Base-by-base conservation (phyloP, 495 filamentous ascomycete genomes). In the Talaromyces thailandensis region DNA sequence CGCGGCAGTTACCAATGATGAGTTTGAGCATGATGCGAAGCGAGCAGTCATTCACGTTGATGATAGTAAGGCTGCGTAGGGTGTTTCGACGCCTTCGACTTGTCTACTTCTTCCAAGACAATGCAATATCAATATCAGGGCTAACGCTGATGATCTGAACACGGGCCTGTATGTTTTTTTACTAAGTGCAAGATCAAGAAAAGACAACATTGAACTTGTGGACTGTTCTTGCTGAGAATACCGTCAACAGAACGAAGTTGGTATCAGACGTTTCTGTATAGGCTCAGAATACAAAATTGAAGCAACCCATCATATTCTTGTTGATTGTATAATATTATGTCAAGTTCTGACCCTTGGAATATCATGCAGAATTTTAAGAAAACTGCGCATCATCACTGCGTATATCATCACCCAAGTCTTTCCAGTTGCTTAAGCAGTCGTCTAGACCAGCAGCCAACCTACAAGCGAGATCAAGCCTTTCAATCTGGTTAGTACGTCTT, bases 1-100 rank as follows among this genome's bases (percentile, higher is more conserved):
- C 32, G 71, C 62, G 28, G 70, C 66, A 28, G 74, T 71, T 26
- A 73, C 76, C 14, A 70, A 68, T 40, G 62, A 65, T 35, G 64
- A 55, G 26, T 55, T 55, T 55, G 51, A 55, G 51, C 51, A 28
- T 55, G 51, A 23, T 26, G 51, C n/a, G 23, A 55, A 55, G 51
- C 12, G 12, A 6, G 51, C 24, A 26, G 51, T 55, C 7, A 55
- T 55, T 9, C 51, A 55, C 28, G 51, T 28, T 21, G 51, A 55
- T 18, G 51, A 55, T 21, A 28, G 11, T 4, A 55, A 55, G 26
- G 51, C 51, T 12, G 51, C 51, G 6, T 55, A 55, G 50, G 16
- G 23, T 40, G 12, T 37, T 7, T 35, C 31, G 9, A 35, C 9
- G 35, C 14, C 9, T 16, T 16, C 14, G 35, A 40, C 9, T 4